Base-by-base conservation (phyloP, 1,139 yeast genomes). In the Kurtzmaniella quercitrusa region DNA sequence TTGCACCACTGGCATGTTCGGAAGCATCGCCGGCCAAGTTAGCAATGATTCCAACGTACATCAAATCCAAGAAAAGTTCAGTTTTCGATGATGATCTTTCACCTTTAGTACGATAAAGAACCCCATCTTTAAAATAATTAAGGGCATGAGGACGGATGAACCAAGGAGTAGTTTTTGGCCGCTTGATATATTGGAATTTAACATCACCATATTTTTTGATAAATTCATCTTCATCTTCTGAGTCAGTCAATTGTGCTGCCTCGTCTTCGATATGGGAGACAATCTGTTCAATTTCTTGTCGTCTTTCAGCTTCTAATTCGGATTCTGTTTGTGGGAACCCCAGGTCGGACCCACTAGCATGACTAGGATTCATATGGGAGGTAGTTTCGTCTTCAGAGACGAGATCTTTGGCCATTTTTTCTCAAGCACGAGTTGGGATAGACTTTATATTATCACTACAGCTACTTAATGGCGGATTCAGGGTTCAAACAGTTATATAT, bases 41-140 rank as follows among this genome's bases (percentile, higher is more conserved):
- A 29, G 85, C 79, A 29, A 80, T 78, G 43, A 82, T 76, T 2
- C 85, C 87, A 49, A 81, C 87, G 52, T 81, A 81, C 53, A 81
- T 63, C 60, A 82, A 70, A 57, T 82, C 87, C 41, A 81, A 60
- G 51, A 82, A 82, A 58, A 82, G 68, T 53, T 82, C 87, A 14
- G 77, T 68, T 42, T 72, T 73, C 1, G 75, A 68, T 6, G 81
- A 70, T 17, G 68, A 58, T 36, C 87, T 59, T 55, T 81, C 86
- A 10, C 76, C 76, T 47, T 66, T 73, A 2, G 85, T 81, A 17
- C 86, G 63, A 57, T 69, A 79, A 31, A 82, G 61, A 2, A 70
- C 70, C 0, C 84, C 85, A 45, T 81, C 73, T 51, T 79, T 69
- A 62, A 80, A 81, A 55, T 77, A 81, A 54, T 82, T 81, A 46